Evolutionary conservation across 306 rosid species (phyloP), one percentile per base, ranked within the genome.

Genomic region (Cercis canadensis): DNA sequence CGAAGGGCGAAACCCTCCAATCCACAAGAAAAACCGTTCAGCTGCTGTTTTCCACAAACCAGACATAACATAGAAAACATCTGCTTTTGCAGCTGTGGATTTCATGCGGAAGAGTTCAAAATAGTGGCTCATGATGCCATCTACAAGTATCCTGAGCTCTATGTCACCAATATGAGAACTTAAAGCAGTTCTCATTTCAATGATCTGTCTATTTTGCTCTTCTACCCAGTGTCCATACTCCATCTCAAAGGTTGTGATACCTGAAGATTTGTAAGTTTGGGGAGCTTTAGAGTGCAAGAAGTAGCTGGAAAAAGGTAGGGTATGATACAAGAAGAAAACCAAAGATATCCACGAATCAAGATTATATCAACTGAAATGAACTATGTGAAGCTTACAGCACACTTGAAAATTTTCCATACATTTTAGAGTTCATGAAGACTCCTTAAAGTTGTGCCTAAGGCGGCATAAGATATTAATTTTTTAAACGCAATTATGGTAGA

Each of bases 1-100:
- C 18, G 98, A 94, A 51, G 98, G 98, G 32, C 96, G 97, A 78
- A 86, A 87, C 72, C 97, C 98, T 83, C 98, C 98, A 6, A 90
- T 91, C 98, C 98, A 94, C 49, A 78, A 76, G 88, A 94, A 89
- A 73, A 94, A 82, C 47, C 85, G 78, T 80, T 94, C 98, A 7
- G 92, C 90, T 54, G 94, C 72, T 41, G 97, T 83, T 79, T 87
- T 86, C 98, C 98, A 94, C 90, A 94, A 82, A 33, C 97, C 95
- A 32, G 76, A 89, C 84, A 86, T 83, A 44, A 94, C 89, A 70
- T 89, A 90, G 71, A 89, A 94, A 67, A 89, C 96, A 15, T 94
- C 97, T n/a, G 87, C 88, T 71, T 86, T 90, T 45, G 95, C 91
- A 21, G 96, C 98, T 21, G 81, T 77, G 47, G 90, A 86, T 84